phyloP scores from a whole-genome alignment of 805 yeast genomes.

The Monosporozyma siamensis region DNA sequence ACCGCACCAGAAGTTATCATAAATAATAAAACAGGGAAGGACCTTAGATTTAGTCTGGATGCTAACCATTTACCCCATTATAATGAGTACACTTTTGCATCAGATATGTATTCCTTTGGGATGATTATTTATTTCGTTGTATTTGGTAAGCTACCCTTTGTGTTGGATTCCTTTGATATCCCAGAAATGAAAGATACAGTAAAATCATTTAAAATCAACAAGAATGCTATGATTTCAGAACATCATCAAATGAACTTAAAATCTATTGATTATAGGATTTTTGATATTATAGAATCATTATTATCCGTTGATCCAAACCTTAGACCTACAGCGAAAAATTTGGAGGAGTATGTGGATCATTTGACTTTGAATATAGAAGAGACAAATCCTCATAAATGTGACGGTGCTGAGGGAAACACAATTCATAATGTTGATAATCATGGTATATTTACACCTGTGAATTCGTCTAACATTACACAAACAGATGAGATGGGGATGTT shows the following conservation, averaged over 20 bases:
- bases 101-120: conserved; percentile 79
- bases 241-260: conserved; percentile 15
- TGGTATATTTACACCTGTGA: not conserved
- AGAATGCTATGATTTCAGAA: conserved; percentile 9
- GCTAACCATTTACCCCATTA: conserved; percentile 24
- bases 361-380: conserved; percentile 1
- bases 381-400: not conserved
- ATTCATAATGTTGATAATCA: not conserved
- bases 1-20: conserved; percentile 74
- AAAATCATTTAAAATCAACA: conserved; percentile 22
- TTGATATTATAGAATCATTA: conserved; percentile 33
- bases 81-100: conserved; percentile 54
- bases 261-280: conserved; percentile 25
- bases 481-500: not conserved
- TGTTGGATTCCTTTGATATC: conserved; percentile 14
- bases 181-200: conserved; percentile 31
- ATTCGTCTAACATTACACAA: not conserved
- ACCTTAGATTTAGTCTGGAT: conserved; percentile 4
- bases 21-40: conserved; percentile 8
- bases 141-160: conserved; percentile 61
- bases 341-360: conserved; percentile 27
- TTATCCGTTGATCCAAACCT: conserved; percentile 29
- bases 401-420: no score
- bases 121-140: conserved; percentile 71
- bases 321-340: conserved; percentile 38